Conservation (phyloP, 1,284 basidiomycete species). For the Thelephora terrestris region DNA sequence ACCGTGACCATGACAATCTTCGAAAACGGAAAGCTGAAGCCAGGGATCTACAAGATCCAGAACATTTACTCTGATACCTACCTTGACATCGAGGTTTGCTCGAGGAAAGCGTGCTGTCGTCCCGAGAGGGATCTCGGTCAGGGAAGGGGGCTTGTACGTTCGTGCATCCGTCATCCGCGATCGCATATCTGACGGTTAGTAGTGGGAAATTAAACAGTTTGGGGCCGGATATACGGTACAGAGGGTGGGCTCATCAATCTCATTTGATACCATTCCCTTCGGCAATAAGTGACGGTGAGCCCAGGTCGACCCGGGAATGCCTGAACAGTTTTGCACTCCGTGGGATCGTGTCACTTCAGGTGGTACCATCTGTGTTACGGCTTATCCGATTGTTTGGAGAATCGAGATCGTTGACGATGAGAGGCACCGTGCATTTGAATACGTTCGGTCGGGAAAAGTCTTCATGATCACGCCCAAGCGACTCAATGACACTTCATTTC, state of each 20-base stretch:
- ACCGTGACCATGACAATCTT: too few species aligned
- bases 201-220: slow-evolving; percentile 8
- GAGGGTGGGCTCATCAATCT: neutral
- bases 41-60: slow-evolving; percentile 7
- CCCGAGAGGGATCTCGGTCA: slow-evolving; percentile 2
- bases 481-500: too few species aligned
- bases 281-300: too few species aligned
- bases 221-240: slow-evolving; percentile 7
- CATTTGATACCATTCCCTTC: too few species aligned
- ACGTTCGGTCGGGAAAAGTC: too few species aligned
- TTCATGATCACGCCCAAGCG: too few species aligned
- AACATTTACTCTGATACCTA: slow-evolving; percentile 4
- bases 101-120: slow-evolving; percentile 4
- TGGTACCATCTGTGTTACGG: neutral
- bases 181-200: neutral
- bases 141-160: slow-evolving; percentile 1
- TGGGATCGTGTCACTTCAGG: neutral
- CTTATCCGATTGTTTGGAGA: slow-evolving; percentile 5
- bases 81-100: slow-evolving; percentile 1
- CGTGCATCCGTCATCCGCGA: neutral
- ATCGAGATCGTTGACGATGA: neutral
- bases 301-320: too few species aligned
- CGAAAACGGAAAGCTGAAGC: neutral
- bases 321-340: slow-evolving; percentile 7
- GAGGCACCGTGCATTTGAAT: too few species aligned